Base-by-base conservation (phyloP, 345 rosid genomes). In the Chamaenerion angustifolium region DNA sequence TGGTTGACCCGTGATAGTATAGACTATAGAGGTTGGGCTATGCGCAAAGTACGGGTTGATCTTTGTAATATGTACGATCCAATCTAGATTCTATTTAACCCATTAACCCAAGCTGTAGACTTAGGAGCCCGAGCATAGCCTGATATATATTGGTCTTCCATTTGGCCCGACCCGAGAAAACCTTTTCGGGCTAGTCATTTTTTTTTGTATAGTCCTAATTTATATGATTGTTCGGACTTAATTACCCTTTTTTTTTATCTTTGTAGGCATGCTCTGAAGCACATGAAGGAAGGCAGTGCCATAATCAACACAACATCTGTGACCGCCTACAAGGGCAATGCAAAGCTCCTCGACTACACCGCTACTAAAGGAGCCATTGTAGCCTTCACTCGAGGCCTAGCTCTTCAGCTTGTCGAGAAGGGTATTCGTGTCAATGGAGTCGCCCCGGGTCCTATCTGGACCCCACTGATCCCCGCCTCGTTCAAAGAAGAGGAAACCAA, bases 401-500 rank as follows among this genome's bases (percentile, higher is more conserved):
- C 92, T 4, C 84, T 84, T 15, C 85, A 82, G 69, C 72, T 82
- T 1, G 89, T 72, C 52, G 25, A 53, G 21, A 70, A 37, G 59
- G 83, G 88, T 2, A 75, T 82, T 8, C 75, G 85, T 0, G 87
- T 88, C 9, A 80, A 88, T 3, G 92, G 82, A 0, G 89, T 85
- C 0, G 88, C 87, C 10, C 92, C 93, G 0, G 92, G 97, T 16
- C 95, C 87, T 10, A 78, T 84, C 3, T 82, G 88, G 97, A 88
- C 92, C 12, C 97, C 84, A 0, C 48, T 88, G 62, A 64, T 80
- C 41, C 81, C 93, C 0, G 66, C 89, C 4, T 80, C 95, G 0
- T 82, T 78, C 50, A 51, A 51, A 1, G 76, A 78, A 14, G 86
- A 88, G 2, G 71, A 71, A 63, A 65, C 56, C 18, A 56, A 57